A percentile compares a stretch with the other conserved stretches of the same genome.
Conservation (phyloP, 371 early-diverging fungal genomes). For the Haplosporangium sp. region DNA sequence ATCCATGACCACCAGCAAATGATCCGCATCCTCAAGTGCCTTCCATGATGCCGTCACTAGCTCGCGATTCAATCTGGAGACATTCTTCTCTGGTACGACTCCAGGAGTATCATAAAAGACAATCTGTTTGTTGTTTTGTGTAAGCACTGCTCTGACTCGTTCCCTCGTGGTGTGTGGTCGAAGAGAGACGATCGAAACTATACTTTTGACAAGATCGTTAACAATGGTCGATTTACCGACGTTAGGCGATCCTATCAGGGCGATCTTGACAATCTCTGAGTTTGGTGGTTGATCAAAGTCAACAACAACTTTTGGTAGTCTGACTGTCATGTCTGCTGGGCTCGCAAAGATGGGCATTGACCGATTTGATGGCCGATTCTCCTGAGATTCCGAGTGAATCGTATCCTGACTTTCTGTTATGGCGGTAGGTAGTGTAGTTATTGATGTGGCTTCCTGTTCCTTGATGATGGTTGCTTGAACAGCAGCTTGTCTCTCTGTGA, state of each 20-base stretch:
- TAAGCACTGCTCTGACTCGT: slow-evolving; percentile 63
- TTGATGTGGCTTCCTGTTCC: background rate
- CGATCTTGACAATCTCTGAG: slow-evolving; percentile 71
- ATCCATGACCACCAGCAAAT: slow-evolving; percentile 73
- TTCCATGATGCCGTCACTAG: slow-evolving; percentile 80
- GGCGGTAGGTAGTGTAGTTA: background rate
- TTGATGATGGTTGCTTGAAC: background rate
- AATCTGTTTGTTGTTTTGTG: slow-evolving; percentile 60
- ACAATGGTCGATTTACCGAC: slow-evolving; percentile 85
- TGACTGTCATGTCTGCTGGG: slow-evolving; percentile 43
- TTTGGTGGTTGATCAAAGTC: slow-evolving; percentile 70
- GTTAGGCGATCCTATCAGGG: slow-evolving; percentile 82
- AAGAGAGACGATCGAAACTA: slow-evolving; percentile 75
- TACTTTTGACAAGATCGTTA: slow-evolving; percentile 70
- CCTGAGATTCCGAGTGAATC: background rate
- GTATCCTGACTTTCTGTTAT: background rate
- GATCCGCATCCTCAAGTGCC: slow-evolving; percentile 76
- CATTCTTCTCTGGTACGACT: slow-evolving; percentile 64
- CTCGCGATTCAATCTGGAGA: slow-evolving; percentile 66
- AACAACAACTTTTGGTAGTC: slow-evolving; percentile 55
- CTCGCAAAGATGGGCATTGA: slow-evolving; percentile 38
- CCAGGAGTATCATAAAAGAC: slow-evolving; percentile 58
- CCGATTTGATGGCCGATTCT: slow-evolving; percentile 10
- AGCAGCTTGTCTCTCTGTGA: slow-evolving; percentile 17
- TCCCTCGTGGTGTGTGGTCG: slow-evolving; percentile 84